Base-by-base conservation (phyloP, 108 stramenopile species). In the Cyclotella cryptica region DNA sequence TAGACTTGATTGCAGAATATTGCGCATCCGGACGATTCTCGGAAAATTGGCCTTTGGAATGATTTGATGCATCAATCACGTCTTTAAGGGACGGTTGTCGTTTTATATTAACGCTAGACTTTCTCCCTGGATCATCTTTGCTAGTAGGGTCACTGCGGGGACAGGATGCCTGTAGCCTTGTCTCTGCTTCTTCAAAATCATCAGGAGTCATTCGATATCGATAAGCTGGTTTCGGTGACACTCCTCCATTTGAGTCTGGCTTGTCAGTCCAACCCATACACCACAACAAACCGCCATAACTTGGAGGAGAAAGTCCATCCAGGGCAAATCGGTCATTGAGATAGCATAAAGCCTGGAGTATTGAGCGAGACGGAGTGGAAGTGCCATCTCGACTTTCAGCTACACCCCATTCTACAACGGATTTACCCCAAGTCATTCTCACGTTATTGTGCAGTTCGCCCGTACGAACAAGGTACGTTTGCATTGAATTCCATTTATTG, bases 381-480 rank as follows among this genome's bases (percentile, higher is more conserved):
- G 43, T 4, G 14, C 11, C 15, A 57, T 19, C 26, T 0, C 39
- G 1, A 18, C 45, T 1, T 26, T 44, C 29, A 6, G 30, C 21
- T 41, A 46, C 57, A 30, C 68, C 72, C 93, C 93, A 93, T 57
- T 75, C 74, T 9, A 90, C 83, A 35, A 89, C 68, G 21, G 88
- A 83, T 59, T 90, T 88, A 24, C 93, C 93, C 92, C 93, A 93
- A 6, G 88, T 90, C 93, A 93, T 93, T 17, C 93, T 75, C 7
- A 88, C 88, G 83, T 93, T 91, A 75, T 93, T 93, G 70, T 93
- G 93, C 15, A 93, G 62, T 73, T 93, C 90, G 14, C 93, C 93
- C 3, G 89, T 88, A 8, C 60, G 52, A 4, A 88, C 80, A 24
- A 93, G 74, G 71, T 90, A 91, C 0, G 42, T 18, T 68, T 93